Base-by-base conservation (phyloP, 2,329 filamentous ascomycete genomes). In the Fusarium incarnatum region DNA sequence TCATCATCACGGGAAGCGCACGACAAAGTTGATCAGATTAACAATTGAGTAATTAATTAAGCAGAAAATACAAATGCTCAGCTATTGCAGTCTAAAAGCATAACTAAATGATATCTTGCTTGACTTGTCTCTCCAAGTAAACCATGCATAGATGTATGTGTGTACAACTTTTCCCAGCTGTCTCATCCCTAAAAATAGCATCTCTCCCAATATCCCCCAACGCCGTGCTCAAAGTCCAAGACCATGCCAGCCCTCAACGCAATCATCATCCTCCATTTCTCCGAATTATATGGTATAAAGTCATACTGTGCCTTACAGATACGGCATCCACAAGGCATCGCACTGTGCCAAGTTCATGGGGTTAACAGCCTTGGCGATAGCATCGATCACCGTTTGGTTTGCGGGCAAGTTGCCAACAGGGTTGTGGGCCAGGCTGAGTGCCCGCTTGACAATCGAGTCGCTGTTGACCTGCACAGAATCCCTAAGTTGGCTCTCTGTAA, bases 321-420 rank as follows among this genome's bases (percentile, higher is more conserved):
- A 99, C 25, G 94, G 91, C 95, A 98, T 98, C 94, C 96, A 99
- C 74, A 99, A 83, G 62, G 94, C 90, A 84, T 99, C 96, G 76
- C 92, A 94, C 80, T 93, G 88, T 46, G 92, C 91, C 81, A 99
- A 80, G 79, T 96, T 94, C 83, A 93, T 90, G 2, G 96, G 96
- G 81, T 97, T 97, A 18, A 97, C 94, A 2, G 95, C 94, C 82
- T 91, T 92, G n/a, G 92, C 92, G 67, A 99, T 92, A 67, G 97
- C 82, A 81, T 99, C 96, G 76, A 99, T 95, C 30, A 97, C 94
- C 42, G 95, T 98, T 85, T 99, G 96, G 80, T 97, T 97, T 25
- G 95, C 95, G 9, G 96, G 96, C 73, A 99, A 82, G 77, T 94
- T 95, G 69, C 92, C 91, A 32, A 89, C 88, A 0, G 92, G 92